These are phyloP conservation scores for Flaveria sonorensis DNA, from an alignment of 129 eudicot species.

Conservation along the genomic window DNA sequence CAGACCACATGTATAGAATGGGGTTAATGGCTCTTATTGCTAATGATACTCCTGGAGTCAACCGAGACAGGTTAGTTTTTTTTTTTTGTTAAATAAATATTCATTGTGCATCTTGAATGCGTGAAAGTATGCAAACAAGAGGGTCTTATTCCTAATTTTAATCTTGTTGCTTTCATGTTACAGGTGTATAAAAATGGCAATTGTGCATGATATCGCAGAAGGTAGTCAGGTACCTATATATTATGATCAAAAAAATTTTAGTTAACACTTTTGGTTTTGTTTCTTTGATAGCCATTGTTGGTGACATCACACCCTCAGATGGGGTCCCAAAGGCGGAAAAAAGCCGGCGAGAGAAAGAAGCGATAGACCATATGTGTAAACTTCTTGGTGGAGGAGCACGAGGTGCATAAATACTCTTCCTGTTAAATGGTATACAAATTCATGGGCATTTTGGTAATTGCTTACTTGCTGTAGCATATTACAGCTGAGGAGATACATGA, in stretches of 20 bases:
- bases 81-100: neutral
- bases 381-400: slow-evolving; percentile 88
- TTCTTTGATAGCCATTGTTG: slow-evolving; percentile 77
- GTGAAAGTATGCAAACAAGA: neutral
- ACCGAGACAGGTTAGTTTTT: slow-evolving; percentile 73
- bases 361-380: slow-evolving; percentile 84
- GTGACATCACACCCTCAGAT: slow-evolving; percentile 93
- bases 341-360: slow-evolving; percentile 87
- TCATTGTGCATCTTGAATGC: neutral
- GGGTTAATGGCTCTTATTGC: slow-evolving; percentile 90
- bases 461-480: slow-evolving; percentile 38
- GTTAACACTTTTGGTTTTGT: slow-evolving; percentile 16
- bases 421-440: neutral
- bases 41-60: slow-evolving; percentile 77
- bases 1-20: slow-evolving; percentile 98
- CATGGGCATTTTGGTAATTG: slow-evolving; percentile 29
- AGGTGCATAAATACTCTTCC: slow-evolving; percentile 46
- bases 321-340: slow-evolving; percentile 87
- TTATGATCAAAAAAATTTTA: neutral
- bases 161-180: slow-evolving; percentile 20
- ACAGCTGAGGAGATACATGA: slow-evolving; percentile 86
- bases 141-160: neutral
- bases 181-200: slow-evolving; percentile 96
- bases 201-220: slow-evolving; percentile 98
- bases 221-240: slow-evolving; percentile 40